Evolutionary conservation across 2,329 filamentous ascomycete genomes (phyloP).

Genomic region (Sarocladiaceae sp.): DNA sequence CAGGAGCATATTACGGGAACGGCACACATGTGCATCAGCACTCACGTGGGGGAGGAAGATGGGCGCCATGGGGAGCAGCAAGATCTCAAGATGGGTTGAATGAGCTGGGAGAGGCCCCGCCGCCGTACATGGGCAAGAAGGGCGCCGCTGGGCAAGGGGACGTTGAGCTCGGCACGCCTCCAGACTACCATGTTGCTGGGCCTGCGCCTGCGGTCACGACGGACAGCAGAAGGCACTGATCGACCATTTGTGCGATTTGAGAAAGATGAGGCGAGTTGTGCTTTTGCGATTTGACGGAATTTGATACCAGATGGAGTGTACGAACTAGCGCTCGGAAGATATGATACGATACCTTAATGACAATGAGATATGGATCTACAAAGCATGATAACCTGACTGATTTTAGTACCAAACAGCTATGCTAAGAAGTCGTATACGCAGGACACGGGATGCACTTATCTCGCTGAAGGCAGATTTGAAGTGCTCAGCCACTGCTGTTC

Average conservation of each 20-base stretch:
- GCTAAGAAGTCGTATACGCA: too few relatives aligned
- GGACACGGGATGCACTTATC: too few relatives aligned
- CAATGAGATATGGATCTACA: too few relatives aligned
- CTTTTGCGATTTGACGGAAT: background rate
- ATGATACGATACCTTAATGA: slow-evolving; percentile 1
- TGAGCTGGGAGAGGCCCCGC: slow-evolving; percentile 61
- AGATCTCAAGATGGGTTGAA: slow-evolving; percentile 51
- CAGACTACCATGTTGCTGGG: slow-evolving; percentile 22
- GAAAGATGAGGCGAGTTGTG: background rate
- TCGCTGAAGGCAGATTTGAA: too few relatives aligned
- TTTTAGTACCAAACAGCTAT: too few relatives aligned
- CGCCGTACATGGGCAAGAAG: slow-evolving; percentile 48
- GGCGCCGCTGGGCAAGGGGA: slow-evolving; percentile 12
- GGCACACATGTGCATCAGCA: background rate
- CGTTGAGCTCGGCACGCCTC: slow-evolving; percentile 17
- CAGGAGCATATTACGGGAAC: background rate
- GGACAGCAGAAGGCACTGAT: slow-evolving; percentile 5
- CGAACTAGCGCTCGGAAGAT: background rate
- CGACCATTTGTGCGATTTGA: background rate
- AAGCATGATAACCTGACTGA: too few relatives aligned
- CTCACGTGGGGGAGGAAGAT: slow-evolving; percentile 7
- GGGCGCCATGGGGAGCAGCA: slow-evolving; percentile 17
- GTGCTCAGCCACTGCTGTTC: too few relatives aligned
- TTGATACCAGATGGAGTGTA: background rate
- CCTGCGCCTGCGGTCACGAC: slow-evolving; percentile 14